Evolutionary conservation across 169 alveolate genomes (phyloP), one percentile per base, ranked within the genome.

Genomic region (Babesia gibsoni): DNA sequence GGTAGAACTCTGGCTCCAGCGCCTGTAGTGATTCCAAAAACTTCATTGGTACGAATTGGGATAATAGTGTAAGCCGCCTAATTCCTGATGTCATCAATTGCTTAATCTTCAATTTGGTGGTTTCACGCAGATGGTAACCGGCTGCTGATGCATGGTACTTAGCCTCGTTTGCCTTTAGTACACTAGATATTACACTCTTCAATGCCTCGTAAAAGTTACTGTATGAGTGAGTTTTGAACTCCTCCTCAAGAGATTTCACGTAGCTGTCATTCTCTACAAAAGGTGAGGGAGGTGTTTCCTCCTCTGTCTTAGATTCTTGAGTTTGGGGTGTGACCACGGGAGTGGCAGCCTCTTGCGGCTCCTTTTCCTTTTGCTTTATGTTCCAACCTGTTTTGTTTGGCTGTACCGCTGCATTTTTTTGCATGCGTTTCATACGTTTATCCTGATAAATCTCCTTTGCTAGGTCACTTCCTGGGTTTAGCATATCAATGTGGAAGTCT

Each of bases 31-130:
- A 65, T n/a, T 75, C 84, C 29, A 75, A 79, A 63, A 29, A 43
- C 73, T 75, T 58, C 84, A 75, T 75, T 58, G 77, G 68, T 32
- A 75, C 70, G 41, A 75, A 75, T 52, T 75, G 80, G n/a, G 77
- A 54, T 32, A 75, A 43, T 36, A 39, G 23, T 32, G 84, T 75
- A 42, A 75, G 57, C 2, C 73, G 37, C 25, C 80, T 49, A 8
- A 46, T 59, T 16, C 70, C 77, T 23, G 78, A 58, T 52, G 54
- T 30, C 22, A 56, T 56, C 52, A 75, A 33, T 46, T 65, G 52
- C 32, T 52, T 37, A 10, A 75, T 18, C 67, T 75, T 75, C 45
- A 59, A 12, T 23, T 63, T 43, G n/a, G 73, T 54, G 7, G 84
- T 75, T 16, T 52, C 84, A 16, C 84, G 78, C 58, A 75, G 48